A percentile compares a stretch with the other conserved stretches of the same genome.
These are phyloP conservation scores for Terfezia boudieri DNA, from an alignment of 495 filamentous ascomycete genomes.

Conservation along the genomic window DNA sequence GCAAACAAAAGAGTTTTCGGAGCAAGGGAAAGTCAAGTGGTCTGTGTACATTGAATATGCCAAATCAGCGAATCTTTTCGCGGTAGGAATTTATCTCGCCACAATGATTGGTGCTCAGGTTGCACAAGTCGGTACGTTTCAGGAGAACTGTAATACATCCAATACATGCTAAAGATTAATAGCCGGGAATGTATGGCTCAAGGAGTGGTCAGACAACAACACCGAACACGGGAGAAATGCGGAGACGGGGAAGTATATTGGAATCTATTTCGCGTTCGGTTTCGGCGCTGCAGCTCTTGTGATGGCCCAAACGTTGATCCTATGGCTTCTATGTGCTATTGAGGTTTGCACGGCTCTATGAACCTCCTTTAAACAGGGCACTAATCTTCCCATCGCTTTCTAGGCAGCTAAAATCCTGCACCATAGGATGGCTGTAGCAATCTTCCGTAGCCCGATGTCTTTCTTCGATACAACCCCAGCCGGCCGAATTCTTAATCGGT, in stretches of 20 bases:
- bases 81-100: slow-evolving; percentile 60
- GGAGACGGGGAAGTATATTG: slow-evolving; percentile 69
- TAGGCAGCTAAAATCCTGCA: slow-evolving; percentile 85
- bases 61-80: slow-evolving; percentile 71
- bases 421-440: slow-evolving; percentile 92
- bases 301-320: slow-evolving; percentile 75
- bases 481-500: slow-evolving; percentile 86
- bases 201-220: slow-evolving; percentile 72
- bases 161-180: background rate
- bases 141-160: background rate
- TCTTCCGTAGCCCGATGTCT: slow-evolving; percentile 94
- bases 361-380: background rate
- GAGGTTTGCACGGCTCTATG: slow-evolving; percentile 34
- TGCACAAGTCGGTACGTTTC: slow-evolving; percentile 34
- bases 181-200: slow-evolving; percentile 75
- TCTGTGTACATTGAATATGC: slow-evolving; percentile 73
- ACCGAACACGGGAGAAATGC: slow-evolving; percentile 41
- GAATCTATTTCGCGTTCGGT: slow-evolving; percentile 84
- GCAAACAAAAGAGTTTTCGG: slow-evolving; percentile 63
- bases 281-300: slow-evolving; percentile 70
- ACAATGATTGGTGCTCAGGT: slow-evolving; percentile 60
- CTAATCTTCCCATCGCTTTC: slow-evolving; percentile 8
- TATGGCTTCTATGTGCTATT: slow-evolving; percentile 99
- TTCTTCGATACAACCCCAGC: slow-evolving; percentile 99
- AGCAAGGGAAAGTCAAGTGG: slow-evolving; percentile 97